Evolutionary conservation across 225 moss, liverwort and hornwort genomes (phyloP).

Genomic region (Pleurozium schreberi): DNA sequence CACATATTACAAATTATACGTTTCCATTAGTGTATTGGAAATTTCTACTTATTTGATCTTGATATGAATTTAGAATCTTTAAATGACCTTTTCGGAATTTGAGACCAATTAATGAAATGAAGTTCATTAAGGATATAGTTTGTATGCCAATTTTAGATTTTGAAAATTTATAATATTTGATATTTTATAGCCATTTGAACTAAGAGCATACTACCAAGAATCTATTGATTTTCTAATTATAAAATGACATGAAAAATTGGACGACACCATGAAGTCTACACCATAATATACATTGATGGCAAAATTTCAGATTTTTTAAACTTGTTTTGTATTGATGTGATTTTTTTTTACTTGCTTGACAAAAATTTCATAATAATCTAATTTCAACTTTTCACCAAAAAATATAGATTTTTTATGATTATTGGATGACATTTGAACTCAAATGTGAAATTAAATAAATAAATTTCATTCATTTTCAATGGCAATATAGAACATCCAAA

Average conservation of each 20-base stretch:
- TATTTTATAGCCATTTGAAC: background rate
- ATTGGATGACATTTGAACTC: too few species aligned
- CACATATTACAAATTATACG: background rate
- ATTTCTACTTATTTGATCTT: background rate
- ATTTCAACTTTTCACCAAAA: background rate
- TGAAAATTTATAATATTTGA: rapidly evolving
- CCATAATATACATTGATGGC: rapidly evolving
- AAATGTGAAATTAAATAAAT: too few species aligned
- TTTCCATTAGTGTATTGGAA: background rate
- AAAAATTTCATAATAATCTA: background rate
- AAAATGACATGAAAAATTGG: rapidly evolving
- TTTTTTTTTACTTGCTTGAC: background rate
- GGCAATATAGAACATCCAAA: background rate
- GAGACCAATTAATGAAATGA: too few species aligned
- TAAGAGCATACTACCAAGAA: rapidly evolving
- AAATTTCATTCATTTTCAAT: background rate
- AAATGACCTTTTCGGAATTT: background rate
- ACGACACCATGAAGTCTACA: background rate
- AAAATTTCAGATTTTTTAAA: background rate
- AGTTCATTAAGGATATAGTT: background rate
- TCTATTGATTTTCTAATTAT: background rate
- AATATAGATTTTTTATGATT: too few species aligned
- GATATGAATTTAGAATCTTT: background rate
- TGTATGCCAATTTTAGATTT: background rate
- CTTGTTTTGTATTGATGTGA: background rate